These are phyloP conservation scores for Sporisorium exsertum DNA, from an alignment of 1,284 basidiomycete genomes.

Conservation along the genomic window DNA sequence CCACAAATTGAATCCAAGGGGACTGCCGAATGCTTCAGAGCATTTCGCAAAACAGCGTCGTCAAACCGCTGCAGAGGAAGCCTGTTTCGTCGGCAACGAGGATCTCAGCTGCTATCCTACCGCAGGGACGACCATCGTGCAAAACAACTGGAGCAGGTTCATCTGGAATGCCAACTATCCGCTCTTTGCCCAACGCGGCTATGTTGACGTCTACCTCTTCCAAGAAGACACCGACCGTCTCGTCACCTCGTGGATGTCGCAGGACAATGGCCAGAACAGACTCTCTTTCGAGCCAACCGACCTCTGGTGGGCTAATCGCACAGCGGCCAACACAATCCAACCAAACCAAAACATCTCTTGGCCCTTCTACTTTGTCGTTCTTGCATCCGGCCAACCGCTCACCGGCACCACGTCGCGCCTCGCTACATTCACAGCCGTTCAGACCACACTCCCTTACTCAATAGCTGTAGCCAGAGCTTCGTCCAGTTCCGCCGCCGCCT, in stretches of 20 bases:
- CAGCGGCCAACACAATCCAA: slow-evolving; percentile 53
- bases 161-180: slow-evolving; percentile 65
- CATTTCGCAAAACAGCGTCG: slow-evolving; percentile 27
- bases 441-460: slow-evolving; percentile 54
- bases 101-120: slow-evolving; percentile 63
- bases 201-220: slow-evolving; percentile 63
- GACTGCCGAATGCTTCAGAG: background rate
- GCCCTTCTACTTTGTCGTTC: slow-evolving; percentile 66
- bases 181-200: slow-evolving; percentile 53
- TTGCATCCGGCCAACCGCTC: slow-evolving; percentile 38
- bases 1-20: slow-evolving; percentile 8
- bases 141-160: slow-evolving; percentile 56
- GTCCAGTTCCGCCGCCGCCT: slow-evolving; percentile 34
- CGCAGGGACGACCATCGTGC: slow-evolving; percentile 38
- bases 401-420: slow-evolving; percentile 49
- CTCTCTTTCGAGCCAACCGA: slow-evolving; percentile 58
- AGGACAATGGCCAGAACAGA: slow-evolving; percentile 53
- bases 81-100: slow-evolving; percentile 59
- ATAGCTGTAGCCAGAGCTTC: slow-evolving; percentile 42
- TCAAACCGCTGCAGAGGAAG: slow-evolving; percentile 51
- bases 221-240: slow-evolving; percentile 55
- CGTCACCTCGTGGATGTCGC: slow-evolving; percentile 54
- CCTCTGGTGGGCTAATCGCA: slow-evolving; percentile 54
- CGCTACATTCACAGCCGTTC: slow-evolving; percentile 56
- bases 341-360: slow-evolving; percentile 58